phyloP scores from a whole-genome alignment of 441 rosid species.

The Eugenia klotzschiana region DNA sequence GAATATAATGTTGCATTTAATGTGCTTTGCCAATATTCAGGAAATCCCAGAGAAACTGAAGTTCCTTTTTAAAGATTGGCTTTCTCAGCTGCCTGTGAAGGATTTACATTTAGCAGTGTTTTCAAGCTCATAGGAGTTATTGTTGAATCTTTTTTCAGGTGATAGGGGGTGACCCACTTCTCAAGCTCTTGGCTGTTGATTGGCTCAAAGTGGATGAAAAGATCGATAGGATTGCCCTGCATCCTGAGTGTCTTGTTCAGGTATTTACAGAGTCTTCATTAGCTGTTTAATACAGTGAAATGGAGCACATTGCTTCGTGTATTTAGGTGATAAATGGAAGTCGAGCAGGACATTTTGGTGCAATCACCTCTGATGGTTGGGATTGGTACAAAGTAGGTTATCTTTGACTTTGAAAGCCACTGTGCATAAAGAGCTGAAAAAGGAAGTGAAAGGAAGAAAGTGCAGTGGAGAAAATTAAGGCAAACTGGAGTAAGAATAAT shows the following conservation, averaged over 20 bases:
- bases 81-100: neutral
- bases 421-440: neutral
- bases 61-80: neutral
- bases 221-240: constrained; percentile 53
- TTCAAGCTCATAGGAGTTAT: neutral
- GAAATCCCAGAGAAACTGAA: neutral
- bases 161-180: constrained; percentile 89
- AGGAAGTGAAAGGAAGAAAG: neutral
- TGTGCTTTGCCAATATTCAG: neutral
- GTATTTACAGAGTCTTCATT: constrained; percentile 18
- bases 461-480: neutral
- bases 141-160: constrained; percentile 29
- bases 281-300: neutral
- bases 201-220: constrained; percentile 81
- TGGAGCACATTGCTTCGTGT: neutral
- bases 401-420: neutral
- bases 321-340: neutral
- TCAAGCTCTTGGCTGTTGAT: constrained; percentile 79
- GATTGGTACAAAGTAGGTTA: neutral
- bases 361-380: neutral
- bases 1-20: neutral
- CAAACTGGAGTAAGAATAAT: neutral
- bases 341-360: neutral
- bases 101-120: neutral
- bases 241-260: constrained; percentile 85